phyloP scores from a whole-genome alignment of 2,329 filamentous ascomycete species.

The Phyllachora maydis region DNA sequence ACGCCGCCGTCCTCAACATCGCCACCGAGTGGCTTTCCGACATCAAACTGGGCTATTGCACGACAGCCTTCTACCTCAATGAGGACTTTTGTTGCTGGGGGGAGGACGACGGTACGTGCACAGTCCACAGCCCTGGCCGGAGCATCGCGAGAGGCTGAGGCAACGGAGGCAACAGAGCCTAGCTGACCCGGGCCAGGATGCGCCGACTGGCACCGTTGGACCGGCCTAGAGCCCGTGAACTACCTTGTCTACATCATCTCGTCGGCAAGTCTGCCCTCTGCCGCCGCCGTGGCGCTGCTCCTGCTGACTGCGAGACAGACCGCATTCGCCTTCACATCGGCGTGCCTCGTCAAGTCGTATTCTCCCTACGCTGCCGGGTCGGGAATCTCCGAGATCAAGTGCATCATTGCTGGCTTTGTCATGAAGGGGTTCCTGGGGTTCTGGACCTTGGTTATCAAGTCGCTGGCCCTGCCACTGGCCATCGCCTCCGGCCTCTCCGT shows the following conservation, averaged over 20 bases:
- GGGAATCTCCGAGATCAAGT: slow-evolving; percentile 97
- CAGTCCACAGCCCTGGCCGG: too few species aligned
- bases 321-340: slow-evolving; percentile 63
- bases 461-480: slow-evolving; percentile 69
- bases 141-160: too few species aligned
- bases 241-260: slow-evolving; percentile 79
- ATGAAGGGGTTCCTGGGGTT: slow-evolving; percentile 96
- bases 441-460: slow-evolving; percentile 88
- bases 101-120: slow-evolving; percentile 56
- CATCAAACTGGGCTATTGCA: slow-evolving; percentile 90
- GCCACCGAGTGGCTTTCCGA: slow-evolving; percentile 93
- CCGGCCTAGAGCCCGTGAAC: slow-evolving; percentile 54
- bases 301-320: slow-evolving; percentile 22
- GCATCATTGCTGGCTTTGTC: slow-evolving; percentile 94
- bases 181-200: slow-evolving; percentile 38
- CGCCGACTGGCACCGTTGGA: slow-evolving; percentile 78
- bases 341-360: slow-evolving; percentile 71
- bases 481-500: slow-evolving; percentile 90
- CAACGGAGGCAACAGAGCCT: background rate
- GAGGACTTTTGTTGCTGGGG: slow-evolving; percentile 98
- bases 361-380: slow-evolving; percentile 92
- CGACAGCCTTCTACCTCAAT: slow-evolving; percentile 89
- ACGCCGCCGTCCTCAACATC: slow-evolving; percentile 85
- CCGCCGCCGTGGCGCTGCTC: background rate
- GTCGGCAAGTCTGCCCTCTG: slow-evolving; percentile 30